A percentile compares a stretch with the other conserved stretches of the same genome.
These are phyloP conservation scores for Naegleria fowleri DNA, from an alignment of 208 protist genomes.

Conservation along the genomic window DNA sequence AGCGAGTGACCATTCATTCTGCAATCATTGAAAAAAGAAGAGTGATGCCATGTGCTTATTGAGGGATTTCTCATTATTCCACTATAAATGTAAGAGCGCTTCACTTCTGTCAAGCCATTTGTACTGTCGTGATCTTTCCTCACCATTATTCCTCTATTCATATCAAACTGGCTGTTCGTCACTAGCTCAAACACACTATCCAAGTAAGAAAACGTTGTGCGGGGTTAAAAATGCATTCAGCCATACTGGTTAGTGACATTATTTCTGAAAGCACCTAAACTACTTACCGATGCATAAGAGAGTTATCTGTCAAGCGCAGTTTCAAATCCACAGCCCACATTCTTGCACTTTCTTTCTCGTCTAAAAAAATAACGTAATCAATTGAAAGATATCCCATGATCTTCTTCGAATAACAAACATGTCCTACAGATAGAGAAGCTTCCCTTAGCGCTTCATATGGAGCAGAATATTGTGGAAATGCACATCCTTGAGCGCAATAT, in stretches of 20 bases:
- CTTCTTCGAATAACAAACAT: conserved; percentile 62
- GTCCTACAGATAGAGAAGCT: conserved; percentile 60
- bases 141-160: background rate
- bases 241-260: too few species aligned
- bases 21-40: conserved; percentile 70
- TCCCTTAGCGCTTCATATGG: conserved; percentile 59
- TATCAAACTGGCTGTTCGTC: background rate
- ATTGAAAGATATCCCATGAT: conserved; percentile 77
- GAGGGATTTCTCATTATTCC: conserved; percentile 75
- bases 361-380: conserved; percentile 65
- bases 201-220: too few species aligned
- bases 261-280: too few species aligned
- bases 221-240: too few species aligned
- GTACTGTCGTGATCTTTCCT: background rate
- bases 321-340: conserved; percentile 82
- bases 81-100: conserved; percentile 64
- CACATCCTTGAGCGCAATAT: conserved; percentile 65
- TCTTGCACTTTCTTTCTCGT: conserved; percentile 31
- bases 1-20: conserved; percentile 60
- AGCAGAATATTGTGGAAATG: conserved; percentile 55
- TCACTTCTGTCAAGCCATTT: background rate
- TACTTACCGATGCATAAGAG: conserved; percentile 61
- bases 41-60: conserved; percentile 65
- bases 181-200: background rate
- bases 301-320: conserved; percentile 66